Evolutionary conservation across 2,329 filamentous ascomycete species (phyloP), one percentile per base, ranked within the genome.

Genomic region (Nigrograna mackinnonii): DNA sequence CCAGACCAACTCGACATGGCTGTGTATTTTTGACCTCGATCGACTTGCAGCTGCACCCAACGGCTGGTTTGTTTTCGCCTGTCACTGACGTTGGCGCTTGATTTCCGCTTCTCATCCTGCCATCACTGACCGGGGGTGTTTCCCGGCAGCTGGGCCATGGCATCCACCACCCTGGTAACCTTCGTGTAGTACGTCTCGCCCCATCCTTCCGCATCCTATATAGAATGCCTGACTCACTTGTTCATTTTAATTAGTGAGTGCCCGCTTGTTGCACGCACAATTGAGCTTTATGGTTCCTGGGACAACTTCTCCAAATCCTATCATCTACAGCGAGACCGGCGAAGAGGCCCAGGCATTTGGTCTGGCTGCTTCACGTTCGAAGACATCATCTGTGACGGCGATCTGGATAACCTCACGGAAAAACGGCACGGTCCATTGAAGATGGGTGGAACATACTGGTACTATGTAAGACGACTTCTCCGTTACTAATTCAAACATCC

Each of bases 401-500:
- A 85, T 46, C 66, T 75, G 36, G 68, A 75, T 14, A 60, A 72
- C 54, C 76, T 72, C 38, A 69, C 68, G 18, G 71, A 76, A 22
- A 82, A 81, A 56, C 82, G 89, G 57, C 81, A 82, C 54, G 91
- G 91, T 44, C 91, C 87, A 39, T 78, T 96, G 51, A 94, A 87
- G 69, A 96, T 96, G 88, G 91, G 91, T 33, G 84, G 87, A 46
- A 94, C 86, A 13, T 96, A 96, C 70, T 96, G 92, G 79, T 97
- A 95, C 76, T 96, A 94, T 72, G 90, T 95, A 75, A 72, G 87
- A 78, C 33, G 37, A 33, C 9, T 16, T 33, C 24, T n/a, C 24
- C n/a, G n/a, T 9, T 9, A 28, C n/a, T 28, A 28, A 9, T 28
- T 4, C 17, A 22, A 22, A 16, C 18, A 16, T n/a, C 31, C 36